Evolutionary conservation across 768 basidiomycete genomes (phyloP).

Genomic region (Boletellus emodensis): DNA sequence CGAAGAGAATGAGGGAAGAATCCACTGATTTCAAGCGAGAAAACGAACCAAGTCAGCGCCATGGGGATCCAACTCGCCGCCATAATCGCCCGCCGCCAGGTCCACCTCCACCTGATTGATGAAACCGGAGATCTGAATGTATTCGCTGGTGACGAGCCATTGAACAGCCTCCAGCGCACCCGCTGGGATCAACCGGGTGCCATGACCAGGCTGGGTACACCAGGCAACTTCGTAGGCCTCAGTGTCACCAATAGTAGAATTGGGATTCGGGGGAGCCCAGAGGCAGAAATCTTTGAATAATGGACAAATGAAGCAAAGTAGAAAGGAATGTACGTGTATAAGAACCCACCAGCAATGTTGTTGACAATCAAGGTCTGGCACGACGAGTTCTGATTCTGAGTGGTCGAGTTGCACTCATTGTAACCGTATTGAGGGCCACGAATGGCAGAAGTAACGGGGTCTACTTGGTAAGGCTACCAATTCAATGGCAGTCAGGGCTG

Average conservation of each 20-base stretch:
- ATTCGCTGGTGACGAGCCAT: conserved; percentile 52
- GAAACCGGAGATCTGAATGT: conserved; percentile 58
- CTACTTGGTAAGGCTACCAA: conserved; percentile 49
- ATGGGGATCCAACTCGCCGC: conserved; percentile 77
- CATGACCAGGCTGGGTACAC: conserved; percentile 63
- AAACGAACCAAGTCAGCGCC: conserved; percentile 59
- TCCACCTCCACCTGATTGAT: conserved; percentile 62
- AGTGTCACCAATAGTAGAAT: conserved; percentile 56
- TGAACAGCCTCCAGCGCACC: conserved; percentile 66
- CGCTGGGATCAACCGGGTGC: conserved; percentile 65
- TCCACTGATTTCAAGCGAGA: conserved; percentile 5
- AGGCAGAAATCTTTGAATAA: conserved; percentile 63
- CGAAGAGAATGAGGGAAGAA: conserved; percentile 5
- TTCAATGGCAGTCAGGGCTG: background rate
- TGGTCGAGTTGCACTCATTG: conserved; percentile 67
- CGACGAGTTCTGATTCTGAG: conserved; percentile 52
- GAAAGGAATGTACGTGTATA: background rate
- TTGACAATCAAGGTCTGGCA: conserved; percentile 73
- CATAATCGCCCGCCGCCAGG: conserved; percentile 49
- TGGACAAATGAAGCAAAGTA: conserved; percentile 23
- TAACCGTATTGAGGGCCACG: conserved; percentile 64
- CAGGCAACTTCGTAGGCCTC: conserved; percentile 71
- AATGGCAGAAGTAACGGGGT: conserved; percentile 35
- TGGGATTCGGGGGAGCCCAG: conserved; percentile 51
- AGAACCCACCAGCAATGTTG: conserved; percentile 37